Conservation (phyloP, 352 stramenopile species). For the Phytophthora chlamydospora region DNA sequence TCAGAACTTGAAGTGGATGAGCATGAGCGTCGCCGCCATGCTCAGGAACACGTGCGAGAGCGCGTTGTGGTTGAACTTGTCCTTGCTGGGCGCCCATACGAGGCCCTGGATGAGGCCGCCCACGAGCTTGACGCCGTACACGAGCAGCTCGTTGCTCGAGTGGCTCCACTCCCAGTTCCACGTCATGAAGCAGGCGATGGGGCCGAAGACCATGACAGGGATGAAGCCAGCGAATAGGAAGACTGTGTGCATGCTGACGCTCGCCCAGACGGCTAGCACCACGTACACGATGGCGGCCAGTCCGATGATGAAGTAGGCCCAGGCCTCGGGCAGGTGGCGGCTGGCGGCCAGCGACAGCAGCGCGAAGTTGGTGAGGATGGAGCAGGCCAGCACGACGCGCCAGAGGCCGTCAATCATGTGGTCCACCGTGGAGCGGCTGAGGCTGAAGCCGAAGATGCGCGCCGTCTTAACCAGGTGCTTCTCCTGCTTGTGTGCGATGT, state of each 20-base stretch:
- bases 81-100: slow-evolving; percentile 79
- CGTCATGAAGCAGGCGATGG: slow-evolving; percentile 73
- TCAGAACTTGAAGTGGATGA: slow-evolving; percentile 84
- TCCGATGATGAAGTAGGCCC: slow-evolving; percentile 78
- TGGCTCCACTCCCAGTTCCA: slow-evolving; percentile 84
- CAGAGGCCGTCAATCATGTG: slow-evolving; percentile 75
- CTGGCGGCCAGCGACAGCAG: slow-evolving; percentile 79
- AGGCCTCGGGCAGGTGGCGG: slow-evolving; percentile 75
- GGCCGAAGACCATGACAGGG: slow-evolving; percentile 82
- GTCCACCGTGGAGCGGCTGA: slow-evolving; percentile 77
- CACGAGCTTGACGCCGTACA: slow-evolving; percentile 82
- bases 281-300: slow-evolving; percentile 69
- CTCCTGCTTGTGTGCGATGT: slow-evolving; percentile 77
- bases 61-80: slow-evolving; percentile 91
- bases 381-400: slow-evolving; percentile 83
- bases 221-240: slow-evolving; percentile 87
- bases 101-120: slow-evolving; percentile 83
- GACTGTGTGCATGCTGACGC: slow-evolving; percentile 81
- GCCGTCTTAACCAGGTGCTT: slow-evolving; percentile 68
- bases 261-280: slow-evolving; percentile 79
- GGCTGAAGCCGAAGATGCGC: slow-evolving; percentile 72
- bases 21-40: slow-evolving; percentile 82
- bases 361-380: slow-evolving; percentile 87
- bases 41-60: slow-evolving; percentile 88
- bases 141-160: slow-evolving; percentile 81